Percentiles rank a stretch among this genome's conserved stretches.
Conservation (phyloP, 495 filamentous ascomycete species). For the Podospora appendiculata region DNA sequence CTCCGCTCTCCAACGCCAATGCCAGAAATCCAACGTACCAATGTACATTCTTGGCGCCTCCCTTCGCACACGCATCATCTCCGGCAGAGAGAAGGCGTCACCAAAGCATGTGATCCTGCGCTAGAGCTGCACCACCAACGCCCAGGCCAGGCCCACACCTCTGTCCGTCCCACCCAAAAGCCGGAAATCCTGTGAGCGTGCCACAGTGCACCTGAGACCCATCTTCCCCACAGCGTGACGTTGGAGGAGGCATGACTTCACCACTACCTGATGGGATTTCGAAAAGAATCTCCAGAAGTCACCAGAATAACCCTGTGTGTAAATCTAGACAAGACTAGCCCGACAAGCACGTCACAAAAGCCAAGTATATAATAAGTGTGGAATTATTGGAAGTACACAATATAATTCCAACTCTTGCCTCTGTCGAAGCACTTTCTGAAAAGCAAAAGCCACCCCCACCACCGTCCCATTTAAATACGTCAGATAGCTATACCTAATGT, state of each 20-base stretch:
- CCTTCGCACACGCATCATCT: conserved; percentile 2
- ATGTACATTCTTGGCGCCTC: no score
- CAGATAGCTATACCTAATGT: background rate
- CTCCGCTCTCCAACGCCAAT: no score
- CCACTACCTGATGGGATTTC: background rate
- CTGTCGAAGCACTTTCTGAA: conserved; percentile 22
- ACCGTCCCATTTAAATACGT: background rate
- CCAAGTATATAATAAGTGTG: background rate
- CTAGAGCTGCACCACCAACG: conserved; percentile 8
- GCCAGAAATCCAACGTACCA: no score
- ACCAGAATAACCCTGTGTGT: background rate
- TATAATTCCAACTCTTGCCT: conserved; percentile 10
- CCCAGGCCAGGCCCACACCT: background rate
- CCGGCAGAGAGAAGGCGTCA: conserved; percentile 7
- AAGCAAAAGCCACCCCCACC: conserved; percentile 14
- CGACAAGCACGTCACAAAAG: no score
- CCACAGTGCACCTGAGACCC: background rate
- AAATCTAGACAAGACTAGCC: no score
- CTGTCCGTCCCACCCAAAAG: background rate
- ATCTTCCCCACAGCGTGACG: conserved; percentile 3
- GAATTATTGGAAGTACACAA: background rate
- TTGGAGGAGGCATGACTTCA: conserved; percentile 1
- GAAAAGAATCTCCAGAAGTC: background rate
- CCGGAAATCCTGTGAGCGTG: background rate
- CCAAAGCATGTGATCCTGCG: conserved; percentile 18